Percentiles rank a stretch among this genome's conserved stretches.
phyloP scores from a whole-genome alignment of 257 asterid genomes.

The Sherardia arvensis region DNA sequence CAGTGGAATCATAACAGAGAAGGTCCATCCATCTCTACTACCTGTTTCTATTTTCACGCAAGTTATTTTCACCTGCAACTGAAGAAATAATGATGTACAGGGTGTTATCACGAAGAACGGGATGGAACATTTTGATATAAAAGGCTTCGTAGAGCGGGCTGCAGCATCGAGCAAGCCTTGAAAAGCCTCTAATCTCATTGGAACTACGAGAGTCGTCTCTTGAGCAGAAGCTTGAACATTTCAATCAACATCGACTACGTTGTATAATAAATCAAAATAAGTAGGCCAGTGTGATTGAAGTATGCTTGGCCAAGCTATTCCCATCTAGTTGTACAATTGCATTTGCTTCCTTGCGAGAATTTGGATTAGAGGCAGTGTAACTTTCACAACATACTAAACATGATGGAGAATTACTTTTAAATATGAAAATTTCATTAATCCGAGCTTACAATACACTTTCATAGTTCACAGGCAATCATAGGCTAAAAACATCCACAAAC shows the following conservation, averaged over 20 bases:
- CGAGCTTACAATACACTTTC: too few relatives aligned
- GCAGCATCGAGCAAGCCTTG: conserved; percentile 7
- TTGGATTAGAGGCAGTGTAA: too few relatives aligned
- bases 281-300: not conserved
- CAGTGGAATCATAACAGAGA: conserved; percentile 72
- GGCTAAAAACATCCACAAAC: too few relatives aligned
- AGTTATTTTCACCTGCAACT: not conserved
- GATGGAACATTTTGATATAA: conserved; percentile 46
- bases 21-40: conserved; percentile 35
- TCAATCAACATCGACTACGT: not conserved
- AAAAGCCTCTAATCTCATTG: not conserved
- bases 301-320: not conserved
- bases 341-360: too few relatives aligned
- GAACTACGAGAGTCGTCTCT: not conserved
- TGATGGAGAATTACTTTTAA: too few relatives aligned
- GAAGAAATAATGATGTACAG: conserved; percentile 23
- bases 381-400: too few relatives aligned
- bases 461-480: too few relatives aligned
- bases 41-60: not conserved
- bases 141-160: conserved; percentile 31
- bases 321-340: not conserved
- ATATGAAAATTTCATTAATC: too few relatives aligned
- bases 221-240: not conserved
- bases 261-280: not conserved
- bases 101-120: conserved; percentile 73